Base-by-base conservation (phyloP, 2,329 filamentous ascomycete genomes). In the Paracoccidioides brasiliensis region DNA sequence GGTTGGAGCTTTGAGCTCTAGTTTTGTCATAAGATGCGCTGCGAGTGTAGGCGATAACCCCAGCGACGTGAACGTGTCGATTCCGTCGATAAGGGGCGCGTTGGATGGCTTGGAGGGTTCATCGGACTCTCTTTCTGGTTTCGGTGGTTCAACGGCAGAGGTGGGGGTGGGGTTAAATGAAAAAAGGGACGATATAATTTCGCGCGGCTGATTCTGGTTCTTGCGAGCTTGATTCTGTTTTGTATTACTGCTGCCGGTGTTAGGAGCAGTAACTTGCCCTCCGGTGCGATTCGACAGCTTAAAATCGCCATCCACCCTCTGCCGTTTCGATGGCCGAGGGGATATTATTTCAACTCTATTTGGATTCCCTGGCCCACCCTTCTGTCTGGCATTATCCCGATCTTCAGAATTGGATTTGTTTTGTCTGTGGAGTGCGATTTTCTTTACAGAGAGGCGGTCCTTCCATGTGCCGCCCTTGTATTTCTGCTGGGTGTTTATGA, bases 381-480 rank as follows among this genome's bases (percentile, higher is more conserved):
- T 52, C 43, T 32, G 53, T 8, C 22, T 12, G 38, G 30, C 38
- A 44, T 15, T 7, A 50, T 15, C n/a, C 42, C 44, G 15, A n/a
- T 61, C 58, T n/a, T 53, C 57, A 54, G 53, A 54, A 15, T 55
- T 57, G 44, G 53, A 43, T 60, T 71, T 76, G 59, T 73, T 78
- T 58, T 75, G 70, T 63, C 75, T 76, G 65, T 79, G 76, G 63
- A 77, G 75, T 15, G 79, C 77, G 58, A 78, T 77, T 69, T 86
- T 86, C 71, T 90, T 86, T 40, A 90, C 90, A 55, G 83, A 85
- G 58, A 91, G 79, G 59, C 93, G 81, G 68, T 95, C 90, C 67
- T 87, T 86, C 93, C 93, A 98, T 64, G 82, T 81, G n/a, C 93
- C 93, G 62, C 93, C 93, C 68, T 86, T 93, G 70, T 94, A 88